These are phyloP conservation scores for Oxyria digyna DNA, from an alignment of 148 eudicot species.

Conservation along the genomic window DNA sequence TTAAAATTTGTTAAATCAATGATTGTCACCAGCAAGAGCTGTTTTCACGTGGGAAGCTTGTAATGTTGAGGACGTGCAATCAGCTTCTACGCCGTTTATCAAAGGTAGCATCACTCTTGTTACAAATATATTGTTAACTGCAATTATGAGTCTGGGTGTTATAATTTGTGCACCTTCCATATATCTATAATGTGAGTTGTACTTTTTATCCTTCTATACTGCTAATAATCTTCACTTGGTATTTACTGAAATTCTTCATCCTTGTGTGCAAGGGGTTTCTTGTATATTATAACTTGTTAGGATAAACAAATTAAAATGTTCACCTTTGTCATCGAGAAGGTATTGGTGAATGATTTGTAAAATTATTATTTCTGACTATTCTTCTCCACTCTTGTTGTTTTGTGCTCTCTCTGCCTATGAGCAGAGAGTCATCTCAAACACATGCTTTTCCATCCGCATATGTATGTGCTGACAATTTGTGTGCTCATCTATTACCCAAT, in stretches of 20 bases:
- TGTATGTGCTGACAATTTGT: background rate
- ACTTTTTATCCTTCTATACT: background rate
- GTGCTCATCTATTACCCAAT: background rate
- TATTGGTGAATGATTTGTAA: background rate
- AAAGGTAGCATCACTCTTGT: slow-evolving; percentile 39
- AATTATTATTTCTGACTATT: background rate
- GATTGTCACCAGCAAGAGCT: slow-evolving; percentile 64
- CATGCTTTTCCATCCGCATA: background rate
- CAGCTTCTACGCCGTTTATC: slow-evolving; percentile 97
- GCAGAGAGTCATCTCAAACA: background rate
- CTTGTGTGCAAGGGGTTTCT: background rate
- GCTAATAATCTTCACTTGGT: background rate
- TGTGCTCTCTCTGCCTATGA: slow-evolving; percentile 1
- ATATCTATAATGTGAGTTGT: background rate
- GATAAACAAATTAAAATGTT: background rate
- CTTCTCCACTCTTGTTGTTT: background rate
- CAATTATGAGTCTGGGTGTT: background rate
- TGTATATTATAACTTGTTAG: background rate
- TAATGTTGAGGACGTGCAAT: slow-evolving; percentile 98
- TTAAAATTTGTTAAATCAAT: background rate
- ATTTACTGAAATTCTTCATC: background rate
- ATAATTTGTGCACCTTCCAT: background rate
- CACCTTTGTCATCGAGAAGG: background rate
- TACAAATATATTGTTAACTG: background rate
- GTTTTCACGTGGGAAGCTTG: slow-evolving; percentile 95